Evolutionary conservation across 352 stramenopile genomes (phyloP).

Genomic region (Blastocystis sp.): DNA sequence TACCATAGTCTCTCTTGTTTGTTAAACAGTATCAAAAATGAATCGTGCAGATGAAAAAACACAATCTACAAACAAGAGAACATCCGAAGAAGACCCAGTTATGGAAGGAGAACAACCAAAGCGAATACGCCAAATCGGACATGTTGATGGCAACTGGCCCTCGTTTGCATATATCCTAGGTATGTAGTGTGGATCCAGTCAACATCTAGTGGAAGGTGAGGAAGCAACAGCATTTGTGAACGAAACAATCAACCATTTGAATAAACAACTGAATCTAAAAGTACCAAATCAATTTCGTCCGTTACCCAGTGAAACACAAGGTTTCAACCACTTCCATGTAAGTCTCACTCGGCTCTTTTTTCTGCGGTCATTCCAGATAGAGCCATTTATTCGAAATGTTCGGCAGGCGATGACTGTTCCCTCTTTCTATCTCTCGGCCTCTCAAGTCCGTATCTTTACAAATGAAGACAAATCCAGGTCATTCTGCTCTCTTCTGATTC

Average conservation of each 20-base stretch:
- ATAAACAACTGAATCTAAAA: neutral
- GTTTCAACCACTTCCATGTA: conserved; percentile 28
- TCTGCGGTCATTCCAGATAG: conserved; percentile 37
- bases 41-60: neutral
- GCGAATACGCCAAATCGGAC: neutral
- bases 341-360: conserved; percentile 49
- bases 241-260: neutral
- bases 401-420: neutral
- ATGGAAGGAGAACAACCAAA: neutral
- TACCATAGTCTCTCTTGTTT: neutral
- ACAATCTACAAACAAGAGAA: neutral
- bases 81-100: neutral
- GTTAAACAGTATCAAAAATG: neutral
- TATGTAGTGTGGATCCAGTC: neutral
- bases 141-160: conserved; percentile 52
- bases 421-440: neutral
- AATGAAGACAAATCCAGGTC: conserved; percentile 40
- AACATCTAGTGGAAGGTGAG: neutral
- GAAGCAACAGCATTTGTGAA: neutral
- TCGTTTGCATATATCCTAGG: conserved; percentile 53
- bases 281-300: neutral
- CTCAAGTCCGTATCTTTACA: neutral
- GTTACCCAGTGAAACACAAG: neutral
- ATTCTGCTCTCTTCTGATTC: conserved; percentile 7
- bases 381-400: neutral